Base-by-base conservation (phyloP, 257 asterid genomes). In the Fraxinus americana region DNA sequence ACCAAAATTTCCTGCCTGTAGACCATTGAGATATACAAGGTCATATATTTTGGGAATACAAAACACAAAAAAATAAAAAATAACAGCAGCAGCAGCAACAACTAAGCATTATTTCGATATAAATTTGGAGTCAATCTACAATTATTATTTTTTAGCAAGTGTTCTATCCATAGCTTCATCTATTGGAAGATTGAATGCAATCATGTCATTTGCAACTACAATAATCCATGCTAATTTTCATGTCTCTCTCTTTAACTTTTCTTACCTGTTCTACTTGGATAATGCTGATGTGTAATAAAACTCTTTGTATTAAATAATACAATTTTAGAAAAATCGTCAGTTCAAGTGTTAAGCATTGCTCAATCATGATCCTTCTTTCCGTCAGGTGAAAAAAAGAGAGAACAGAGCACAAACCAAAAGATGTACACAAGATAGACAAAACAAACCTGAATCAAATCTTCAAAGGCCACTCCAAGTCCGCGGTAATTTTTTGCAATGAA, bases 381-480 rank as follows among this genome's bases (percentile, higher is more conserved):
- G 3, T 5, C 6, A 16, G 48, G 54, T 30, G 41, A 70, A 2
- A 72, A 52, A 73, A 32, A 61, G 13, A n/a, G 54, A 74, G 27
- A 2, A 50, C 43, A 75, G 4, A 34, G 19, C 38, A 61, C 35
- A 43, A 65, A 41, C 43, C 50, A 14, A 21, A 21, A 57, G 23
- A 41, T 2, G 9, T 32, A 71, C n/a, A 78, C 11, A 63, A 17
- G 13, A 23, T 13, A 54, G 14, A 17, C 27, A 50, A 52, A 74
- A 70, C 67, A 57, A 74, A 94, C 98, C 95, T 92, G 97, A 83
- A 92, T 86, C 77, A 94, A 82, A 87, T 92, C 98, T 82, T 90
- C 96, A 77, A 92, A 89, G 80, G 94, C 92, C 32, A 94, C 92
- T 77, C 98, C 97, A 4, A 85, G 87, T 70, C 97, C 97, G 85